Percentiles rank a stretch among this genome's conserved stretches.
Evolutionary conservation across 352 stramenopile species (phyloP).

Genomic region (Discostella stelligera): DNA sequence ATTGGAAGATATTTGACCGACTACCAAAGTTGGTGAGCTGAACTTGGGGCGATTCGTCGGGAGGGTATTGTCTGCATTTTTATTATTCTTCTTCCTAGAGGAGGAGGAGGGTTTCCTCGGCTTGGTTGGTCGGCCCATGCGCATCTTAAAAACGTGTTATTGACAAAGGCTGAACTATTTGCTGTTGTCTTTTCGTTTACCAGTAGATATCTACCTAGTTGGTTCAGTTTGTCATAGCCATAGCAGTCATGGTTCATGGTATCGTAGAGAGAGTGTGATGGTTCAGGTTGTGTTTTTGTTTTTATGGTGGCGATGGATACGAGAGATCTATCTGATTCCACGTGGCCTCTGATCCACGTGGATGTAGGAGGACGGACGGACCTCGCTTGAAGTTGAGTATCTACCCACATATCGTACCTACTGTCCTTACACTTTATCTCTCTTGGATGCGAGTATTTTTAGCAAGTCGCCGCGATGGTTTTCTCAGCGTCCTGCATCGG

Average conservation of each 20-base stretch:
- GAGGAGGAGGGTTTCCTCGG: constrained; percentile 20
- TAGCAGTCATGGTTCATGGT: neutral
- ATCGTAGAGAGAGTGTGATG: no score
- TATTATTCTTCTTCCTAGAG: constrained; percentile 3
- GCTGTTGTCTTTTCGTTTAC: neutral
- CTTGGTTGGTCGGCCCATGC: constrained; percentile 54
- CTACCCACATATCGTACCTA: no score
- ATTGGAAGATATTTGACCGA: constrained; percentile 68
- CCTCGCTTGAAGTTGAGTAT: no score
- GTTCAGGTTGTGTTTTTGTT: no score
- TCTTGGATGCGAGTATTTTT: no score
- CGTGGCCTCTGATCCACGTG: no score
- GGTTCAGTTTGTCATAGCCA: neutral
- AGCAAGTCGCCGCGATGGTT: no score
- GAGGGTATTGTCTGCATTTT: neutral
- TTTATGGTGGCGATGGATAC: no score
- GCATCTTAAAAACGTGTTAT: constrained; percentile 42
- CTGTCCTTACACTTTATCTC: no score
- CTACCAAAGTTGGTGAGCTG: constrained; percentile 49
- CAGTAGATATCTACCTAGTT: neutral
- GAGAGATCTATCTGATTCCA: no score
- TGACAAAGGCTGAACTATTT: neutral
- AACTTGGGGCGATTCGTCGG: constrained; percentile 51
- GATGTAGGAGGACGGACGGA: no score
- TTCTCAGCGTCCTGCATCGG: no score